phyloP scores from a whole-genome alignment of 805 yeast genomes.

The Lipomyces spencermartinsiae region DNA sequence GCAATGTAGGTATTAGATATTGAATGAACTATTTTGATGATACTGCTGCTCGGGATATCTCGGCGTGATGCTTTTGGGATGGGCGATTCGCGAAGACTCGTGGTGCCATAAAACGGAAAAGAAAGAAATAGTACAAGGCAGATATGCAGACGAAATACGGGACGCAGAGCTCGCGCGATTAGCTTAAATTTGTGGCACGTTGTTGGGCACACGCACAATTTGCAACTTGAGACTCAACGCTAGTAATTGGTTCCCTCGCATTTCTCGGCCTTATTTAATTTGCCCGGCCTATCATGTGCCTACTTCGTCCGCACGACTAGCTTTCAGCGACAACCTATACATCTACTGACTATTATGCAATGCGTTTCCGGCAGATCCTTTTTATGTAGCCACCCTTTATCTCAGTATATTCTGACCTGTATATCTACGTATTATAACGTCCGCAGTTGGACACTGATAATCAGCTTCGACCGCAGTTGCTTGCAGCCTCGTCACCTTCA shows the following conservation, averaged over 20 bases:
- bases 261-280: background rate
- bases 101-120: background rate
- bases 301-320: background rate
- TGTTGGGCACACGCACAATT: conserved; percentile 4
- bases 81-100: background rate
- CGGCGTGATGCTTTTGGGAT: background rate
- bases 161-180: background rate
- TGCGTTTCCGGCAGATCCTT: background rate
- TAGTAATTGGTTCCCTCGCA: background rate
- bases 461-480: background rate
- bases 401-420: background rate
- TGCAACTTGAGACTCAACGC: background rate
- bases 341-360: background rate
- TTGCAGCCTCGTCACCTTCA: background rate
- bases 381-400: background rate
- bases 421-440: no score
- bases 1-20: background rate
- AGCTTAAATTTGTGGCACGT: conserved; percentile 3
- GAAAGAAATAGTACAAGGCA: background rate
- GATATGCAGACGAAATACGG: background rate
- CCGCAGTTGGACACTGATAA: no score
- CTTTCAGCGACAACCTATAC: background rate
- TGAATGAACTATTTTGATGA: background rate
- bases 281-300: background rate
- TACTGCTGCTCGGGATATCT: background rate